A percentile compares a stretch with the other conserved stretches of the same genome.
Conservation (phyloP, 306 rosid genomes). For the Prinsepia uniflora region DNA sequence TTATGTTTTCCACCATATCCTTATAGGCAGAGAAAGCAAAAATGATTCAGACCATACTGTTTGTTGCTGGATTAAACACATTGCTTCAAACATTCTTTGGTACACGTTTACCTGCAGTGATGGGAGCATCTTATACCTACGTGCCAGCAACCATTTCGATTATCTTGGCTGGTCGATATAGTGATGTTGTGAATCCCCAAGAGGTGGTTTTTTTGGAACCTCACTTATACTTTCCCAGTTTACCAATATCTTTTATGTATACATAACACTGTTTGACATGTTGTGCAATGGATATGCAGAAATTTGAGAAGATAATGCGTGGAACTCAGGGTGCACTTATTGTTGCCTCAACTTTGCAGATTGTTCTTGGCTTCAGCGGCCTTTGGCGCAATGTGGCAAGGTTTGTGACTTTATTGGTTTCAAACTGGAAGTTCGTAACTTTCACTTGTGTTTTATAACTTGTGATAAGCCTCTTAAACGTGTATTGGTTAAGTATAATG, state of each 20-base stretch:
- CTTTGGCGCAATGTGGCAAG: conserved; percentile 97
- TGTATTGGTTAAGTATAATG: conserved; percentile 14
- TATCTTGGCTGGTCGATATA: conserved; percentile 83
- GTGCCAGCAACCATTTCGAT: conserved; percentile 95
- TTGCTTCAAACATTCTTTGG: conserved; percentile 73
- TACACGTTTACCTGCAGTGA: conserved; percentile 89
- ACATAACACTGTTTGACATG: conserved; percentile 13
- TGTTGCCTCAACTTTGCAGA: conserved; percentile 94
- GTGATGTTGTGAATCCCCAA: conserved; percentile 64
- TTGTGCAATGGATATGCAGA: conserved; percentile 43
- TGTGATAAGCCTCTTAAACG: background rate
- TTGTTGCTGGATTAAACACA: conserved; percentile 90
- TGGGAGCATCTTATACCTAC: conserved; percentile 83
- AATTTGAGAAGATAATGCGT: conserved; percentile 86
- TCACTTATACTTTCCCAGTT: conserved; percentile 4
- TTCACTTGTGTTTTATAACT: background rate
- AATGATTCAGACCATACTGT: conserved; percentile 78
- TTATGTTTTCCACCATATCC: conserved; percentile 15
- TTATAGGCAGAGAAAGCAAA: conserved; percentile 87
- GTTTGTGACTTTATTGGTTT: conserved; percentile 32
- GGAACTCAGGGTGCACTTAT: conserved; percentile 97
- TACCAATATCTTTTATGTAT: conserved; percentile 3
- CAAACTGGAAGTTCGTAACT: background rate
- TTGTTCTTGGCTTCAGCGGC: conserved; percentile 97
- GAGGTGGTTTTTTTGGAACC: conserved; percentile 53